Base-by-base conservation (phyloP, 2,329 filamentous ascomycete genomes). In the Ophiocordyceps sinensis region DNA sequence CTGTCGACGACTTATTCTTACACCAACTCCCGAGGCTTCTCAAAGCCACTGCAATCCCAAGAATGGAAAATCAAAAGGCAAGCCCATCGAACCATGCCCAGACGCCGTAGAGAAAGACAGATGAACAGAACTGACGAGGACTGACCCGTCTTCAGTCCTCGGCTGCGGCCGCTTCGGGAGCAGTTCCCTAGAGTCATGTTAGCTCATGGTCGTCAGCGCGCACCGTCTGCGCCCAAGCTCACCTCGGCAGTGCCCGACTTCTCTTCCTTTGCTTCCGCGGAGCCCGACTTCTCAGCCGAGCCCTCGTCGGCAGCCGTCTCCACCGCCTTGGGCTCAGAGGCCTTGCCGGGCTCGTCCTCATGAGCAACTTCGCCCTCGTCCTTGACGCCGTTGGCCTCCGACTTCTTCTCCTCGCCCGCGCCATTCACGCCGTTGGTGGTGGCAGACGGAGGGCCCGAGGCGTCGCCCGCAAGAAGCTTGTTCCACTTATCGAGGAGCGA, bases 401-500 rank as follows among this genome's bases (percentile, higher is more conserved):
- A 48, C 38, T 47, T 47, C 26, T 49, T 47, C 29, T 43, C 40
- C 10, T 47, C 45, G 28, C 35, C 41, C 14, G 62, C 59, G 44
- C 71, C 66, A 30, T 74, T 73, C 3, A 71, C 63, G 17, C 66
- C 67, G 45, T 72, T 71, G 8, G 66, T 56, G 10, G 67, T 47
- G 28, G 59, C 47, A 13, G 59, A 49, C 14, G 59, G 55, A 11
- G 65, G 55, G 10, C 60, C 61, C 28, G 64, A 41, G 19, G 40
- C 61, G 37, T 82, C 80, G 14, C 64, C 67, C 29, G 75, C 75
- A n/a, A 96, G 70, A 30, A 86, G 72, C 59, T 83, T 82, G 60
- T 83, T 93, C 91, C 91, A 98, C 61, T 82, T 83, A 49, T 81
- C 78, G n/a, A 96, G 68, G 38, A 98, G 71, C 6, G 73, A 70